Percentiles rank a stretch among this genome's conserved stretches.
Conservation (phyloP, 2,329 filamentous ascomycete species). For the Trichophaea hybrida region DNA sequence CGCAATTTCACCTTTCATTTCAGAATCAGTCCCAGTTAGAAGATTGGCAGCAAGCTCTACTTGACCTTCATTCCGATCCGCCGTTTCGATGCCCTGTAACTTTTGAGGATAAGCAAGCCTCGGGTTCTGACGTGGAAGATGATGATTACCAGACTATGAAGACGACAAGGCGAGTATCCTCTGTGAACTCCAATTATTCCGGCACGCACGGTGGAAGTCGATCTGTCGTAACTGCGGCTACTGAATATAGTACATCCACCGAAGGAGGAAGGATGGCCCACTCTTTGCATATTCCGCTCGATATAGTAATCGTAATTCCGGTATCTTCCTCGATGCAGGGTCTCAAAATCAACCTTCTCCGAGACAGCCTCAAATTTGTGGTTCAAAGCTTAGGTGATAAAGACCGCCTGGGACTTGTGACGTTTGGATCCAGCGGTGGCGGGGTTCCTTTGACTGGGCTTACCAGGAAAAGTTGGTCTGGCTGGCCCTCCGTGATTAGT, state of each 20-base stretch:
- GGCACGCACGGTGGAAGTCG: slow-evolving; percentile 65
- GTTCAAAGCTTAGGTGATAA: slow-evolving; percentile 78
- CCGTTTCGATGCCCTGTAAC: slow-evolving; percentile 48
- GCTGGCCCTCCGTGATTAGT: slow-evolving; percentile 73
- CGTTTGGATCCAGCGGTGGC: slow-evolving; percentile 86
- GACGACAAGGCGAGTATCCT: slow-evolving; percentile 59
- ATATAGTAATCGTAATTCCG: slow-evolving; percentile 90
- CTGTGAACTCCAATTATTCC: slow-evolving; percentile 67
- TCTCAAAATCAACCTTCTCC: slow-evolving; percentile 89
- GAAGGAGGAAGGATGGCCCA: slow-evolving; percentile 30
- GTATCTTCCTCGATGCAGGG: slow-evolving; percentile 98
- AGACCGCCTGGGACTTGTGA: slow-evolving; percentile 93
- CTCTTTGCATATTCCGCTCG: slow-evolving; percentile 70
- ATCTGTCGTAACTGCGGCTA: slow-evolving; percentile 75
- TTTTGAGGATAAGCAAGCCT: slow-evolving; percentile 53
- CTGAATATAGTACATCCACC: slow-evolving; percentile 71
- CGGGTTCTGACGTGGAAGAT: slow-evolving; percentile 65
- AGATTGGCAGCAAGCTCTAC: slow-evolving; percentile 73
- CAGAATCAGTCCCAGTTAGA: slow-evolving; percentile 71
- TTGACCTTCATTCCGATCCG: slow-evolving; percentile 62
- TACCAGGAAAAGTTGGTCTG: slow-evolving; percentile 87
- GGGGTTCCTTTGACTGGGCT: slow-evolving; percentile 94
- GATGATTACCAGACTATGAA: slow-evolving; percentile 56
- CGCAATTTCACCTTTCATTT: slow-evolving; percentile 87
- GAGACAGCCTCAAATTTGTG: slow-evolving; percentile 83